Conservation (phyloP, 139 green algal genomes). For the Choricystis sp. region DNA sequence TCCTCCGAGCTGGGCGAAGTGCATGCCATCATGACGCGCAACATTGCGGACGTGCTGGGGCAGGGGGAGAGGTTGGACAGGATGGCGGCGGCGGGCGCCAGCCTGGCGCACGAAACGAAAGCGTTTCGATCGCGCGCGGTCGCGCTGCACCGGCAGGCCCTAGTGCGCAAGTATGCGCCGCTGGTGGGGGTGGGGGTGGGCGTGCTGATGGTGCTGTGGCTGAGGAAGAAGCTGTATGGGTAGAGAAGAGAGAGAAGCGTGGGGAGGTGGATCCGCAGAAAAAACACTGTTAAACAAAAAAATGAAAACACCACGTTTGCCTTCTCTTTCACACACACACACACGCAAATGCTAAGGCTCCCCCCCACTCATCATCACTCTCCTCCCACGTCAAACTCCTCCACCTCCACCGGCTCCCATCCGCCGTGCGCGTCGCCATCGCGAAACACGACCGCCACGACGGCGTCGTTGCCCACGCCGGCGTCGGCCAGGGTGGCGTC, state of each 20-base stretch:
- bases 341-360: neutral
- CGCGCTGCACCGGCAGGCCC: slow-evolving; percentile 72
- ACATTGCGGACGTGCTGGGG: slow-evolving; percentile 95
- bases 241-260: neutral
- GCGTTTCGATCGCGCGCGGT: slow-evolving; percentile 70
- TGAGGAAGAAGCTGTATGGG: slow-evolving; percentile 30
- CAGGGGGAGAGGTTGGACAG: slow-evolving; percentile 87
- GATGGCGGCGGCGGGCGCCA: slow-evolving; percentile 68
- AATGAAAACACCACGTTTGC: too few species aligned
- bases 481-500: neutral
- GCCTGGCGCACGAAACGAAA: slow-evolving; percentile 64
- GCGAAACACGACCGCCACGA: neutral
- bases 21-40: slow-evolving; percentile 95
- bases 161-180: slow-evolving; percentile 88
- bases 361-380: neutral
- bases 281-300: too few species aligned
- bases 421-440: neutral
- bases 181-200: slow-evolving; percentile 50
- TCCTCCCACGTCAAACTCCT: neutral
- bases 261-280: neutral
- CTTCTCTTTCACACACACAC: neutral
- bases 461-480: neutral
- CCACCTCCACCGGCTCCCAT: neutral
- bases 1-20: slow-evolving; percentile 75
- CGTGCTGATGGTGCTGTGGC: slow-evolving; percentile 50